Conservation (phyloP, 148 eudicot species). For the Euryodendron excelsum region DNA sequence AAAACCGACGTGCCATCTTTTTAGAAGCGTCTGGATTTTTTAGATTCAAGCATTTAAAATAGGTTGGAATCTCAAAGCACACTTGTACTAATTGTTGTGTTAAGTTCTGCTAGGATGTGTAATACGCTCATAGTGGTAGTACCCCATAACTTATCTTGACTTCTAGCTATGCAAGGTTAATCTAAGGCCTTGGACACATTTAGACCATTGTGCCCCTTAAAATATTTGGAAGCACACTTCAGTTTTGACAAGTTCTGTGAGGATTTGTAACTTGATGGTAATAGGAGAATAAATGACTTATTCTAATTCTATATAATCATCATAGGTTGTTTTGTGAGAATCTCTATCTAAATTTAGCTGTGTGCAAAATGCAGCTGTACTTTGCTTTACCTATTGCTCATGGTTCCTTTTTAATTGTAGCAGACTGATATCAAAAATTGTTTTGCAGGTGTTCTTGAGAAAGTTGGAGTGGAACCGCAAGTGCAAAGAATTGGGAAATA, state of each 20-base stretch:
- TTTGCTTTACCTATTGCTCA: slow-evolving; percentile 1
- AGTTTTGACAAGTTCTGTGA: background rate
- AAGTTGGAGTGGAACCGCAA: slow-evolving; percentile 88
- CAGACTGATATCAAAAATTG: slow-evolving; percentile 16
- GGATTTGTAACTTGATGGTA: background rate
- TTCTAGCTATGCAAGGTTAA: no score
- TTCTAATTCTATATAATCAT: background rate
- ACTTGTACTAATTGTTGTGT: no score
- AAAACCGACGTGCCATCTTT: no score
- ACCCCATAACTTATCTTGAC: no score
- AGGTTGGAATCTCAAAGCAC: no score
- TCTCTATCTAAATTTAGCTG: background rate
- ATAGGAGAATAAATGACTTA: background rate
- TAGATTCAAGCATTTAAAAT: no score
- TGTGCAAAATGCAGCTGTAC: background rate
- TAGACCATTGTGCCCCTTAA: background rate
- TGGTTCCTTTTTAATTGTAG: slow-evolving; percentile 19
- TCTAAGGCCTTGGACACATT: no score
- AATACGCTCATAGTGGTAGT: no score
- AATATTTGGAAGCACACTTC: background rate
- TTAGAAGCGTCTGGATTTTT: no score
- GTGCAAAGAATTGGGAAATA: slow-evolving; percentile 94
- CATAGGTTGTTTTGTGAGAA: background rate
- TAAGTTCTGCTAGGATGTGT: no score
- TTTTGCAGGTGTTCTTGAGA: slow-evolving; percentile 83